Evolutionary conservation across 2,329 filamentous ascomycete genomes (phyloP), one percentile per base, ranked within the genome.

Genomic region (Scorias spongiosa): DNA sequence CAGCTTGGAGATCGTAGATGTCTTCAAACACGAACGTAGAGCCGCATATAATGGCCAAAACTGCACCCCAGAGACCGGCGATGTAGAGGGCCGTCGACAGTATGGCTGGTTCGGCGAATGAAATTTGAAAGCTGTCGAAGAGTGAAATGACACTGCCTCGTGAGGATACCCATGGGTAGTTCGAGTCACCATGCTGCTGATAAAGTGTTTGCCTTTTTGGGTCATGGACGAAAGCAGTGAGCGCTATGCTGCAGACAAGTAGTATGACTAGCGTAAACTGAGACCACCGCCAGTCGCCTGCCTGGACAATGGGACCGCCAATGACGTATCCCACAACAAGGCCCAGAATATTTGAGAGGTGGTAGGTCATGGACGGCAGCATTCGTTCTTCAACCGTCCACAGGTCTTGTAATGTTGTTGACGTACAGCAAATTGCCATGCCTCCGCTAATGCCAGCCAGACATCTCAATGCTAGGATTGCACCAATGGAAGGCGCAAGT

Each of bases 381-480:
- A 58, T 59, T 11, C 59, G 48, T 26, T 55, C 40, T 10, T 51
- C 48, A 3, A 57, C 54, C 2, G 49, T 49, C 44, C 61, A 65
- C 10, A 67, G 29, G 48, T 66, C 64, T 2, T 55, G 56, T 29
- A 55, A 56, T 7, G 57, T 62, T 0, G 60, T 61, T 4, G 54
- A 61, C 2, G 62, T 61, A 1, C 65, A 56, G 7, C 60, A 60
- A 1, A 66, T 54, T 7, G 55, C 55, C 2, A 60, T 57, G 11
- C 50, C 47, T 12, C 51, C 56, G 38, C 55, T 54, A n/a, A 60
- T 42, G 1, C 60, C 62, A 18, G 61, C 57, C 29, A 61, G 51
- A 46, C 62, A 84, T 11, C 84, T 77, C 54, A 75, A 78, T 46
- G 86, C 71, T 30, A 84, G 65, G 15, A 88, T 66, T 0, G 80